Percentiles rank a stretch among this genome's conserved stretches.
Evolutionary conservation across 2,329 filamentous ascomycete species (phyloP).

Genomic region (Penicillium sp.): DNA sequence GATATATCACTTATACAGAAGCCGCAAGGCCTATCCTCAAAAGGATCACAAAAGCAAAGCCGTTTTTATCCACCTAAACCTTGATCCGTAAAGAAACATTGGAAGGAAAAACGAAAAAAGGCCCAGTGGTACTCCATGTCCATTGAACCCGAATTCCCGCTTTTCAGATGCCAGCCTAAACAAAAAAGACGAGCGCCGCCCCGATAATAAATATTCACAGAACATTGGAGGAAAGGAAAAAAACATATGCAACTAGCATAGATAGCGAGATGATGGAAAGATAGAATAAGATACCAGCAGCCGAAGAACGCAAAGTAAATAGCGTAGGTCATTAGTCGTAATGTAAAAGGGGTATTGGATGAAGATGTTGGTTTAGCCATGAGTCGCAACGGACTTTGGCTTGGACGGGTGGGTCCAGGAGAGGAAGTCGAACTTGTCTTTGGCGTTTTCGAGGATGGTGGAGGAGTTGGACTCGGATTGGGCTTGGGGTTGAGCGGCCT

Average conservation of each 20-base stretch:
- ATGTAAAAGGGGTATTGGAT: conserved; percentile 8
- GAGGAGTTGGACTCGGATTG: conserved; percentile 28
- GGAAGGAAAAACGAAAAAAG: conserved; percentile 9
- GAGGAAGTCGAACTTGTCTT: conserved; percentile 52
- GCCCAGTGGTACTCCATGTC: conserved; percentile 19
- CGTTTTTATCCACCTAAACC: conserved; percentile 4
- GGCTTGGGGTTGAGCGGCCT: conserved; percentile 12
- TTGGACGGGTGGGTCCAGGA: conserved; percentile 48
- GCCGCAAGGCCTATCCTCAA: conserved; percentile 15
- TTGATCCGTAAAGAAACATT: background rate
- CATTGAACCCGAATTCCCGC: conserved; percentile 17
- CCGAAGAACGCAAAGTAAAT: conserved; percentile 5
- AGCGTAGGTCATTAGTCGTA: conserved; percentile 23
- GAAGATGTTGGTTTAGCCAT: conserved; percentile 24
- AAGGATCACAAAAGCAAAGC: background rate
- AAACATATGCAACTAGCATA: conserved; percentile 17
- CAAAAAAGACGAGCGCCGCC: conserved; percentile 17
- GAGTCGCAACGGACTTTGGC: conserved; percentile 36
- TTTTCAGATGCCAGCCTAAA: conserved; percentile 20
- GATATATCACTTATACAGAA: conserved; percentile 19
- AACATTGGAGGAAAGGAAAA: conserved; percentile 4
- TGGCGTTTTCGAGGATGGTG: conserved; percentile 36
- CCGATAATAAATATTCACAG: conserved; percentile 22
- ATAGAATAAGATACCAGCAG: conserved; percentile 6
- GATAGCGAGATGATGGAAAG: conserved; percentile 4